These are phyloP conservation scores for Cercospora sp. DNA, from an alignment of 2,329 filamentous ascomycete species.

Conservation along the genomic window DNA sequence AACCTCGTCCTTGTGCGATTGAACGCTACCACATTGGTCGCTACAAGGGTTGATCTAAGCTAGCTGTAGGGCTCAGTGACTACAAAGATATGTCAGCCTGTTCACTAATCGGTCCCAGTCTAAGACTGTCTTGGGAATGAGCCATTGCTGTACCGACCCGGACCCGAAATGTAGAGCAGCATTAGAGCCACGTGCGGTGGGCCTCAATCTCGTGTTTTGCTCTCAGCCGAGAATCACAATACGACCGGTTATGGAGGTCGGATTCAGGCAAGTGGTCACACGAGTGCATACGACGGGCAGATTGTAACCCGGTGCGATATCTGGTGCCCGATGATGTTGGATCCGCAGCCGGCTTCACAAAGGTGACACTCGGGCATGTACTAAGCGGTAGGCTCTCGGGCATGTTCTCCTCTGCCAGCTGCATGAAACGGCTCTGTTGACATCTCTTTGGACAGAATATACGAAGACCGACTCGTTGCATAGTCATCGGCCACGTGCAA, in stretches of 20 bases:
- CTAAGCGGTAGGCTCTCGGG: not conserved
- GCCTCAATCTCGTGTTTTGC: not conserved
- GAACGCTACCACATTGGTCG: too few species aligned
- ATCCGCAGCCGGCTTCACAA: not conserved
- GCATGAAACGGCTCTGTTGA: not conserved
- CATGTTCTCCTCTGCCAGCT: not conserved
- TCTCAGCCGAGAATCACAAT: not conserved
- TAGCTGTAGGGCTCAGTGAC: not conserved
- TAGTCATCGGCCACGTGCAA: not conserved
- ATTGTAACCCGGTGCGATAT: not conserved
- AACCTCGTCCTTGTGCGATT: not conserved
- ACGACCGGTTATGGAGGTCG: not conserved
- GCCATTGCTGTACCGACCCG: not conserved
- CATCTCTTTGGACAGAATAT: not conserved
- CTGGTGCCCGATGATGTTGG: not conserved
- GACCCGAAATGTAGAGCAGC: not conserved
- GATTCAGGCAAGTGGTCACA: not conserved
- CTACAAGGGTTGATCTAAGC: too few species aligned
- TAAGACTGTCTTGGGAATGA: not conserved
- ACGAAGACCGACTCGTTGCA: not conserved
- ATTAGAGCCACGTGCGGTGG: not conserved
- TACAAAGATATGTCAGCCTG: not conserved
- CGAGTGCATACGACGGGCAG: not conserved
- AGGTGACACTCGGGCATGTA: not conserved
- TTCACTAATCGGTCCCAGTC: not conserved